Percentiles rank a stretch among this genome's conserved stretches.
Evolutionary conservation across 1,284 basidiomycete species (phyloP).

Genomic region (Moesziomyces sp.): DNA sequence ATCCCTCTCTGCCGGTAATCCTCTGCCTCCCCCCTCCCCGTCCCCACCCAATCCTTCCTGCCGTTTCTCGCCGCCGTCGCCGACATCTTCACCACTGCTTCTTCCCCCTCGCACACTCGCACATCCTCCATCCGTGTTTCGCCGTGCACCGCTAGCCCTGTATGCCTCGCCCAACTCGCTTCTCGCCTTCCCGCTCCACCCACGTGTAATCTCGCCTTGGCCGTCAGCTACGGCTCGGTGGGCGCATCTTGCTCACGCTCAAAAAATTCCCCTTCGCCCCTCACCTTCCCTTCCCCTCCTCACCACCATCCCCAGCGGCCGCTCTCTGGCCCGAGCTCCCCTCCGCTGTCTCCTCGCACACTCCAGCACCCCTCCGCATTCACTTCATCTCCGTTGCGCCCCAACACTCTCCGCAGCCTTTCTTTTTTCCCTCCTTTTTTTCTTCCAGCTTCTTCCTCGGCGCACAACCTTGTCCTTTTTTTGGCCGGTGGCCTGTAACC

Average conservation of each 20-base stretch:
- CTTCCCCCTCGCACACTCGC: no score
- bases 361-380: background rate
- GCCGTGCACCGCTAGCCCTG: no score
- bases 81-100: background rate
- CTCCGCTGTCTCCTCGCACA: no score
- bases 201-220: no score
- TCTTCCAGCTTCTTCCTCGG: background rate
- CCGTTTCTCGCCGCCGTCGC: background rate
- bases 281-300: background rate
- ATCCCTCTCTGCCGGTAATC: background rate
- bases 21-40: background rate
- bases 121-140: no score
- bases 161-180: no score
- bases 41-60: slow-evolving; percentile 6
- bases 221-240: no score
- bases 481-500: background rate
- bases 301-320: background rate
- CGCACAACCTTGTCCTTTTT: background rate
- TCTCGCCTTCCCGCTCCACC: no score
- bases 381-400: background rate
- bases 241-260: no score
- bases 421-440: background rate
- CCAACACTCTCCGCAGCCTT: background rate
- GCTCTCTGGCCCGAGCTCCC: background rate
- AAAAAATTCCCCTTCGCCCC: no score